Evolutionary conservation across 139 green algal species (phyloP), one percentile per base, ranked within the genome.

Genomic region (Chlamydomonas incerta): DNA sequence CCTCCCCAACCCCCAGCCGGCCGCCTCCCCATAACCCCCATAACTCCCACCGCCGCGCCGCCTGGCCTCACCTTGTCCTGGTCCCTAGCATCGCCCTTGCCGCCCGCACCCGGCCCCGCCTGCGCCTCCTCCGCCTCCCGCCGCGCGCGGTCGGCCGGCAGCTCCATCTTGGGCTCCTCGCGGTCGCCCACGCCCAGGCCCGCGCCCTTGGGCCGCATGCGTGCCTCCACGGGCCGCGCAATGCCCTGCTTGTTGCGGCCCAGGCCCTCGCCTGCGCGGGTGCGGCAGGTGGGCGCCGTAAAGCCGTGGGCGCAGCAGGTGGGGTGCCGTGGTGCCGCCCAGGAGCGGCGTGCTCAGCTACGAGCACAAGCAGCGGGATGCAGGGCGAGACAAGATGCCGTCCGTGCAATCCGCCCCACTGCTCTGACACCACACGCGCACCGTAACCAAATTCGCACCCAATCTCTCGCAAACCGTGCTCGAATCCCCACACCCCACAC

Each of bases 171-270:
- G 57, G 91, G 87, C 85, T 96, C 91, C 20, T 91, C 87, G 33
- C 91, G 89, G 31, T 92, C 91, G 0, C 93, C 93, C 89, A 96
- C 98, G n/a, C 97, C 97, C 91, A 99, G 96, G n/a, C 96, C 97
- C 93, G 97, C 96, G 35, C 93, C 93, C 88, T 99, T 98, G n/a
- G 95, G 96, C 14, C 97, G 91, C 88, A 98, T 73, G 83, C 95
- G 95, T 8, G 94, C 93, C 81, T 99, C 95, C 9, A 99, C 84
- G 0, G 97, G 95, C 81, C 94, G 93, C 24, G 93, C 88, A 71
- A 99, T 98, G 33, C 97, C 97, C 91, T 96, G 87, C 82, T 90
- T 89, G 21, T 95, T 80, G 50, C 83, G 87, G 3, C 95, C 95
- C 63, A 97, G 90, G 33, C 93, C 93, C 80, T 85, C 66, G 52